These are phyloP conservation scores for Saksenaea vasiformis DNA, from an alignment of 371 early-diverging fungal genomes.

Conservation along the genomic window DNA sequence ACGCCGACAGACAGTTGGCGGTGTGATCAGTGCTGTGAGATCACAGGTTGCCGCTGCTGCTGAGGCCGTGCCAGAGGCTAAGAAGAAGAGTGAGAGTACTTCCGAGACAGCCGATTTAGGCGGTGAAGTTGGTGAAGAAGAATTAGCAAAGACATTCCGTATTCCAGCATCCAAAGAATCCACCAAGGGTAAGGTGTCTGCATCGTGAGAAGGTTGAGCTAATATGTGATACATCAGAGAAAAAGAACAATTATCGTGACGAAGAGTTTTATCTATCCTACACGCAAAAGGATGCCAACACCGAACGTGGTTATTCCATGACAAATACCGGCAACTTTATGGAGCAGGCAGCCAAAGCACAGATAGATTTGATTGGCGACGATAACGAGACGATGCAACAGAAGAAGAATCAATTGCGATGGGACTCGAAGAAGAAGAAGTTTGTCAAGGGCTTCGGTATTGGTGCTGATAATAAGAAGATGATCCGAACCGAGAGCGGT, in stretches of 20 bases:
- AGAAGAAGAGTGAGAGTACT: constrained; percentile 16
- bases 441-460: constrained; percentile 82
- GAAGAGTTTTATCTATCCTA: constrained; percentile 90
- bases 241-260: constrained; percentile 64
- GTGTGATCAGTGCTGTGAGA: constrained; percentile 59
- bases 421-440: constrained; percentile 95
- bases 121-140: constrained; percentile 55
- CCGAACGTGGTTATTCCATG: constrained; percentile 92
- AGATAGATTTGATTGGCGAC: constrained; percentile 83
- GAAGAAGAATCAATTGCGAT: constrained; percentile 67
- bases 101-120: constrained; percentile 32
- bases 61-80: constrained; percentile 15
- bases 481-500: constrained; percentile 92
- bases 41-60: constrained; percentile 33
- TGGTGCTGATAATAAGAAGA: constrained; percentile 96
- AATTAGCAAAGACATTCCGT: constrained; percentile 52
- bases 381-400: constrained; percentile 69
- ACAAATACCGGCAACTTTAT: constrained; percentile 72
- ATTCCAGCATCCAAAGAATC: constrained; percentile 30
- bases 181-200: constrained; percentile 27
- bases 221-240: background rate
- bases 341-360: constrained; percentile 79
- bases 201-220: background rate
- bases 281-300: constrained; percentile 81
- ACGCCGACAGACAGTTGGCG: constrained; percentile 66